Evolutionary conservation across 108 stramenopile genomes (phyloP).

Genomic region (Cyclotella choctawhatcheeana): DNA sequence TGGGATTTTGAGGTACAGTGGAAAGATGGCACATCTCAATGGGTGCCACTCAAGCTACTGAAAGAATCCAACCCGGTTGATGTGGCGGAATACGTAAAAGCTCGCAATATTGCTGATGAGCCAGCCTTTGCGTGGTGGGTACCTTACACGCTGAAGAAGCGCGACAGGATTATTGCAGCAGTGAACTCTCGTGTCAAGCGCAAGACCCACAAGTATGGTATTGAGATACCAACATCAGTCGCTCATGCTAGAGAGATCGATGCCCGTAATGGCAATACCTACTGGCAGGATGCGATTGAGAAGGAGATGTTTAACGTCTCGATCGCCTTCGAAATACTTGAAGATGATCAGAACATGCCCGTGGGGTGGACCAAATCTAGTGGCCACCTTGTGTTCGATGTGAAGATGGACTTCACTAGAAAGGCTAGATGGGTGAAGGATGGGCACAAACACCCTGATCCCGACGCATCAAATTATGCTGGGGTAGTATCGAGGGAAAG

Average conservation of each 20-base stretch:
- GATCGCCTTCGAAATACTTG: slow-evolving; percentile 44
- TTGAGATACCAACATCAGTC: slow-evolving; percentile 50
- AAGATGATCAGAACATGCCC: slow-evolving; percentile 47
- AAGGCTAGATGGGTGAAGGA: slow-evolving; percentile 20
- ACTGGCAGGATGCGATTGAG: slow-evolving; percentile 47
- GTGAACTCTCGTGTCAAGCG: slow-evolving; percentile 15
- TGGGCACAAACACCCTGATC: background rate
- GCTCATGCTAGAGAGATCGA: slow-evolving; percentile 56
- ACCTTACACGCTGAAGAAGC: slow-evolving; percentile 28
- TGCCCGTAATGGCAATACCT: slow-evolving; percentile 42
- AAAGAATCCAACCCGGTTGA: slow-evolving; percentile 67
- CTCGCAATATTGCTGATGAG: slow-evolving; percentile 31
- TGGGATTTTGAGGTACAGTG: slow-evolving; percentile 55
- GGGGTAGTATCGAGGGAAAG: slow-evolving; percentile 12
- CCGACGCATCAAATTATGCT: slow-evolving; percentile 11
- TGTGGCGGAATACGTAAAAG: slow-evolving; percentile 60
- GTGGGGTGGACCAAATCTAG: slow-evolving; percentile 5
- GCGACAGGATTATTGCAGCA: slow-evolving; percentile 24
- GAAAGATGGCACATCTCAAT: slow-evolving; percentile 34
- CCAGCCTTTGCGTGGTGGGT: slow-evolving; percentile 56
- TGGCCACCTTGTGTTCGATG: slow-evolving; percentile 14
- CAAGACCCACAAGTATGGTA: too few relatives aligned
- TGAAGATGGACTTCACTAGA: slow-evolving; percentile 13
- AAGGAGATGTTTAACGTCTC: slow-evolving; percentile 58
- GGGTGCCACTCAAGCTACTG: slow-evolving; percentile 33